Base-by-base conservation (phyloP, 2,329 filamentous ascomycete genomes). In the Colletotrichum lupini region DNA sequence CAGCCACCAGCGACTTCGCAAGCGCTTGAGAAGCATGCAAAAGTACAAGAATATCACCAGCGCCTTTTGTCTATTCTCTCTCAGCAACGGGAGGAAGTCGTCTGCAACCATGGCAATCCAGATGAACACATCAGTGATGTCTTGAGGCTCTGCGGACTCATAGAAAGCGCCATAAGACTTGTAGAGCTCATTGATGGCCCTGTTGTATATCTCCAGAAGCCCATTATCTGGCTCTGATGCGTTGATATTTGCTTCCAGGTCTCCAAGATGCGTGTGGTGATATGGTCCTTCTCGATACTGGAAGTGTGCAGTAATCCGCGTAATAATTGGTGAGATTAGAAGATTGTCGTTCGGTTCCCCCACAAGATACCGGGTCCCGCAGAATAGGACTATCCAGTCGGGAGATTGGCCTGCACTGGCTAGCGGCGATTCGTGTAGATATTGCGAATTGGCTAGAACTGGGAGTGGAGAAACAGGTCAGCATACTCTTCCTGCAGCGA, bases 51-150 rank as follows among this genome's bases (percentile, higher is more conserved):
- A 82, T 7, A 84, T 81, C 52, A 77, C 77, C 3, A 84, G 60
- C 0, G 80, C 77, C 30, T 79, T 79, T 64, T 79, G 80, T 19
- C 70, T 70, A 16, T 75, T 72, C 5, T 72, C 67, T 22, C 76
- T 76, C 12, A 85, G 69, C 16, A 85, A 75, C 4, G 80, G 78
- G 4, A 85, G 73, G 35, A 83, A 82, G 16, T 81, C 80, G 32
- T 83, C 78, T 1, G 79, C 77, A 9, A 83, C 77, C 42, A 73
- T 67, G 72, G 82, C 84, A 32, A 84, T 77, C 83, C 83, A 85
- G 5, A 82, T 76, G 70, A 85, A 85, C 2, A 83, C 77, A 67
- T 85, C 84, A 1, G 79, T 77, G 28, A 81, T 77, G 53, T 86
- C 84, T 5, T 67, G 74, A 3, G 69, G 67, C 24, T 73, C 70